phyloP scores from a whole-genome alignment of 352 stramenopile species.

The Plasmopara halstedii region DNA sequence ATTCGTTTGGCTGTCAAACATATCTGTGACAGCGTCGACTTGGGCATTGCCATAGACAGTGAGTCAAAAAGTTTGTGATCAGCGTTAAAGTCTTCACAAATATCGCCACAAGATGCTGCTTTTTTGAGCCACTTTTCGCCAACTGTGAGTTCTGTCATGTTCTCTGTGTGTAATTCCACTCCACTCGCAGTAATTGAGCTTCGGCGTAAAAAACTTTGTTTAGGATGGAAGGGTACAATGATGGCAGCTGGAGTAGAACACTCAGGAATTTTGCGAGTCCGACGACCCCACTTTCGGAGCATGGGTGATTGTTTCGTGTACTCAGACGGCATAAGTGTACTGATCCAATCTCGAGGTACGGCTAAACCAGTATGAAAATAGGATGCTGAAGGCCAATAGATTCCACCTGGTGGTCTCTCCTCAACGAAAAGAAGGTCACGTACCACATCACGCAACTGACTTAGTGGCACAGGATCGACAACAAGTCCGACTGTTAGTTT shows the following conservation, averaged over 20 bases:
- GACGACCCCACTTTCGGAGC: conserved; percentile 6
- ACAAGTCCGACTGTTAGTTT: conserved; percentile 69
- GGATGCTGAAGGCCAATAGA: conserved; percentile 57
- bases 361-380: conserved; percentile 37
- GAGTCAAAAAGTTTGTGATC: conserved; percentile 6
- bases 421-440: conserved; percentile 39
- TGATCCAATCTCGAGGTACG: conserved; percentile 58
- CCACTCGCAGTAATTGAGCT: no score
- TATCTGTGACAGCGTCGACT: conserved; percentile 17
- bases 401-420: conserved; percentile 28
- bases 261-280: neutral
- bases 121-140: conserved; percentile 2
- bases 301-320: conserved; percentile 58
- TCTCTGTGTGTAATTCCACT: no score
- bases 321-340: conserved; percentile 56
- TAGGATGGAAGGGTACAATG: neutral
- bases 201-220: neutral
- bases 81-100: neutral
- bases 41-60: conserved; percentile 3
- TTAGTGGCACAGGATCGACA: conserved; percentile 47
- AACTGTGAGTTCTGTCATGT: neutral
- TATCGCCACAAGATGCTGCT: neutral
- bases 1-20: conserved; percentile 33
- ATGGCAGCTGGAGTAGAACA: neutral
- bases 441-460: conserved; percentile 47